phyloP scores from a whole-genome alignment of 805 yeast species.

The Candida ponderosae region DNA sequence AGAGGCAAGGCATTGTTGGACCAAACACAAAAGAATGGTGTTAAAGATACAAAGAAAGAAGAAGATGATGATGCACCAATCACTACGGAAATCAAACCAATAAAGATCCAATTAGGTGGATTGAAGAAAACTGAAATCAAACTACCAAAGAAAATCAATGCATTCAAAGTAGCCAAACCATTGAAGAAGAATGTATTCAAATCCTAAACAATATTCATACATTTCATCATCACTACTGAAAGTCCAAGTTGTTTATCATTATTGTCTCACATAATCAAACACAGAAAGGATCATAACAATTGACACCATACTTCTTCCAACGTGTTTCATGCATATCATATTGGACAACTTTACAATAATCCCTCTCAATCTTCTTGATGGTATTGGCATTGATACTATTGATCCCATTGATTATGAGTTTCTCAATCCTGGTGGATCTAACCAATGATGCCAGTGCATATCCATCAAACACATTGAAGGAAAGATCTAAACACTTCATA shows the following conservation, averaged over 20 bases:
- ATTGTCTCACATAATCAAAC: too few species aligned
- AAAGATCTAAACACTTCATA: conserved; percentile 13
- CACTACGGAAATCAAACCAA: conserved; percentile 3
- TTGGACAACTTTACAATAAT: conserved; percentile 13
- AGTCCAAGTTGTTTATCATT: too few species aligned
- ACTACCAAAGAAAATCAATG: conserved; percentile 7
- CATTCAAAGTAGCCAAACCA: conserved; percentile 14
- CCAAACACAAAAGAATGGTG: conserved; percentile 1
- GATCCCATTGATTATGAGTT: conserved; percentile 14
- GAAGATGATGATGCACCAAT: background rate
- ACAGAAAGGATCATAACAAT: conserved; percentile 15
- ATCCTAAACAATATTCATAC: background rate
- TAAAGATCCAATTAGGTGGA: conserved; percentile 9
- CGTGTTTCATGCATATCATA: conserved; percentile 11
- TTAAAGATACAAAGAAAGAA: background rate
- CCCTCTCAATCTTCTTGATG: conserved; percentile 9
- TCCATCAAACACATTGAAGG: conserved; percentile 16
- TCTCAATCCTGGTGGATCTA: conserved; percentile 5
- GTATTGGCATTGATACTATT: conserved; percentile 11
- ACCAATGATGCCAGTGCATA: conserved; percentile 15
- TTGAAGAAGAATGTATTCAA: conserved; percentile 11
- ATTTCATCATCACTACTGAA: background rate
- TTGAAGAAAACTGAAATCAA: conserved; percentile 5
- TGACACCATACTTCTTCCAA: conserved; percentile 18
- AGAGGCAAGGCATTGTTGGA: conserved; percentile 28